Percentiles rank a stretch among this genome's conserved stretches.
Conservation (phyloP, 441 rosid genomes). For the Adansonia gregorii region DNA sequence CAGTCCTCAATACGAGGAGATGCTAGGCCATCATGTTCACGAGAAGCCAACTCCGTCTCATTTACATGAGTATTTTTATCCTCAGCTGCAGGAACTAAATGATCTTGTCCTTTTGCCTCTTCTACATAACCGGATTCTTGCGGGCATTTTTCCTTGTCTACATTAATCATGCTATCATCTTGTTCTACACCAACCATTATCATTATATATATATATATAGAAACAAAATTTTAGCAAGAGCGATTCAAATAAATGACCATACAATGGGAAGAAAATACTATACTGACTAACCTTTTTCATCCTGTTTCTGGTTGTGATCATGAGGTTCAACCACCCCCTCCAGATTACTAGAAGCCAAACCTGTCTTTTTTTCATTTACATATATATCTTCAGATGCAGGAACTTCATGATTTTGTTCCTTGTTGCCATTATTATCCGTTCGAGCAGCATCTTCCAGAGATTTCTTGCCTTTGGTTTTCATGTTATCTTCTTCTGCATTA, state of each 20-base stretch:
- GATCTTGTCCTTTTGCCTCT: slow-evolving; percentile 19
- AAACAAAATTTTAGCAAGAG: neutral
- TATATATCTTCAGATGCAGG: neutral
- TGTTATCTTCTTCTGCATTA: slow-evolving; percentile 23
- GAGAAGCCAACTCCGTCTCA: neutral
- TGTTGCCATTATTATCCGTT: neutral
- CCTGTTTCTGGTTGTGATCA: neutral
- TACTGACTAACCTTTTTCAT: slow-evolving; percentile 26
- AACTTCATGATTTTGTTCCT: slow-evolving; percentile 16
- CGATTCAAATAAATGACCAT: neutral
- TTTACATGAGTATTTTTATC: neutral
- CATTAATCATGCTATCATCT: slow-evolving; percentile 15
- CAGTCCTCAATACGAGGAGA: neutral
- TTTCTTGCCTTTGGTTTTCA: neutral
- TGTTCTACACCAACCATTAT: slow-evolving; percentile 37
- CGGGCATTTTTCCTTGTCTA: slow-evolving; percentile 24
- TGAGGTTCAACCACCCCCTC: neutral
- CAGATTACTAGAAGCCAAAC: neutral
- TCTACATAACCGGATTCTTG: slow-evolving; percentile 33
- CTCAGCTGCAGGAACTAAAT: slow-evolving; percentile 9
- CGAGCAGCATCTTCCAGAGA: slow-evolving; percentile 30
- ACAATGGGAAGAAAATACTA: neutral
- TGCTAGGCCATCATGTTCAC: slow-evolving; percentile 7
- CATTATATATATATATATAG: neutral
- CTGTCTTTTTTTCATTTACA: neutral